phyloP scores from a whole-genome alignment of 495 filamentous ascomycete species.

The Talaromyces wortmannii region DNA sequence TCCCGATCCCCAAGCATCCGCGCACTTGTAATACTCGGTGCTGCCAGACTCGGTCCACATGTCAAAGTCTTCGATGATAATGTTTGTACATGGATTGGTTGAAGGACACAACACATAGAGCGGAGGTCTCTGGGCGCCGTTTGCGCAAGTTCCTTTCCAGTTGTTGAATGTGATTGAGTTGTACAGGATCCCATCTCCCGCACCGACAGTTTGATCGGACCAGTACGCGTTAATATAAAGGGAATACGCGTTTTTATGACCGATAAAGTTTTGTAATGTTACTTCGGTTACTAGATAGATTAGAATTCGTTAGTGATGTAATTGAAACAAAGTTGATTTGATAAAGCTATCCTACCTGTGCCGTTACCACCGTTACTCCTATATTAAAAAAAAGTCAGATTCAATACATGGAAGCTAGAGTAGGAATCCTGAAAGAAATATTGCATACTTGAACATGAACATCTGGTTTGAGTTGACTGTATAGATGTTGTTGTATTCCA shows the following conservation, averaged over 20 bases:
- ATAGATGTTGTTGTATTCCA: conserved; percentile 50
- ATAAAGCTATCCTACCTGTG: conserved; percentile 23
- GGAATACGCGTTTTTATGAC: conserved; percentile 10
- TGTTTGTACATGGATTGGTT: conserved; percentile 22
- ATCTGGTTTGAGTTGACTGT: conserved; percentile 26
- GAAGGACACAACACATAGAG: conserved; percentile 36
- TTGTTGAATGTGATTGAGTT: conserved; percentile 8
- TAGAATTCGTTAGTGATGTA: conserved; percentile 7
- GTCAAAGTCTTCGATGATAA: conserved; percentile 37
- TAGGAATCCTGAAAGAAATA: conserved; percentile 33
- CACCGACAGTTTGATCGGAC: not conserved
- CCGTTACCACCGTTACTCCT: conserved; percentile 22
- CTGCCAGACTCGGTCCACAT: conserved; percentile 46
- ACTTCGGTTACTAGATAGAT: conserved; percentile 5
- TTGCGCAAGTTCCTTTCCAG: conserved; percentile 31
- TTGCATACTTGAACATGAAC: conserved; percentile 13
- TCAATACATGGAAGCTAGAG: conserved; percentile 15
- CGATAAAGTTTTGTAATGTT: conserved; percentile 12
- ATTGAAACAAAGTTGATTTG: conserved; percentile 21
- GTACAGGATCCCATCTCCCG: conserved; percentile 7
- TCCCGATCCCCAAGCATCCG: conserved; percentile 7
- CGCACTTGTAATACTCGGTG: conserved; percentile 9
- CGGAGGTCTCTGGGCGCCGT: conserved; percentile 38
- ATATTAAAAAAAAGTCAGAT: conserved; percentile 23
- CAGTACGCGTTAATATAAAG: conserved; percentile 4